Percentiles rank a stretch among this genome's conserved stretches.
phyloP scores from a whole-genome alignment of 352 stramenopile species.

The Poterioochromonas sp. region DNA sequence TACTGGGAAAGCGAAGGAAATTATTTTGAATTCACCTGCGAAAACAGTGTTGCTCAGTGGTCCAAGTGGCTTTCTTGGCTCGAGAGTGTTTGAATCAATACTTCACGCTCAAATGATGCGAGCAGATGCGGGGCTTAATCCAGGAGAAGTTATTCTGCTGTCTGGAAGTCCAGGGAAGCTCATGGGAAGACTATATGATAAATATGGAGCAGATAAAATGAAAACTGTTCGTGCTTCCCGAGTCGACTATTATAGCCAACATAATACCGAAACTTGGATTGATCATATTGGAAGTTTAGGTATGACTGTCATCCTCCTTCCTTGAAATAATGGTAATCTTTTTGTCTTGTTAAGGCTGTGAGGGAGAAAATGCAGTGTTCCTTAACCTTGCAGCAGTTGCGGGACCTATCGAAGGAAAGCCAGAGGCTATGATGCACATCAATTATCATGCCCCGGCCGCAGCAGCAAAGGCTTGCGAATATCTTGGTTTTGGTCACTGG shows the following conservation, averaged over 20 bases:
- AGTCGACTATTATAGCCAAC: constrained; percentile 28
- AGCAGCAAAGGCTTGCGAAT: background rate
- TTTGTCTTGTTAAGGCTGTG: background rate
- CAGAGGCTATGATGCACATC: constrained; percentile 25
- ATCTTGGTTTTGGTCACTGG: constrained; percentile 26
- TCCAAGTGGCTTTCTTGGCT: constrained; percentile 26
- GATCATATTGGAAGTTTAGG: constrained; percentile 30
- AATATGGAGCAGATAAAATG: constrained; percentile 17
- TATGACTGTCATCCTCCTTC: background rate
- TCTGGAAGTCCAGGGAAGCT: constrained; percentile 20
- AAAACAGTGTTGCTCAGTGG: constrained; percentile 25
- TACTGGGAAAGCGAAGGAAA: too few species aligned
- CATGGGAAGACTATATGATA: background rate
- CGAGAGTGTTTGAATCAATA: background rate
- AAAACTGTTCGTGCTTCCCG: constrained; percentile 22
- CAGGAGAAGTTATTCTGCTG: constrained; percentile 14
- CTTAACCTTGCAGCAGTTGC: constrained; percentile 24
- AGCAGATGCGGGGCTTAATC: background rate
- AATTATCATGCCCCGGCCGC: constrained; percentile 15
- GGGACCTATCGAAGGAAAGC: constrained; percentile 11
- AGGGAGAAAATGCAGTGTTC: constrained; percentile 14
- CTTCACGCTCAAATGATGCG: background rate
- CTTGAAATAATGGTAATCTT: background rate
- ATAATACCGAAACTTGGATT: constrained; percentile 9
- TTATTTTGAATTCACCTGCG: too few species aligned